Evolutionary conservation across 352 stramenopile species (phyloP), one percentile per base, ranked within the genome.

Genomic region (Achlya hypogyna): DNA sequence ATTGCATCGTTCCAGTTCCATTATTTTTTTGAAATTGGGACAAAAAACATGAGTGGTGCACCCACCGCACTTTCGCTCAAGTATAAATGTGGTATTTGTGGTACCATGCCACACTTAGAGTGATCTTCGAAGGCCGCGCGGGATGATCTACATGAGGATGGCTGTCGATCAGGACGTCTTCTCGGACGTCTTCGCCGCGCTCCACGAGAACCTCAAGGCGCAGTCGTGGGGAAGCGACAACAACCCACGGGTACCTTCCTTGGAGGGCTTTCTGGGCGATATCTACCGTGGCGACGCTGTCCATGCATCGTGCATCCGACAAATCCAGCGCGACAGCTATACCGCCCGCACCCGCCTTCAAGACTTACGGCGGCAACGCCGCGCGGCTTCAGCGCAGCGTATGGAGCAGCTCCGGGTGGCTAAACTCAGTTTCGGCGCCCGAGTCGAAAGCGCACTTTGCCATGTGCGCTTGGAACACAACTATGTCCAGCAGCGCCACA

Each of bases 121-220:
- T n/a, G n/a, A n/a, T n/a, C n/a, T n/a, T n/a, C n/a, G n/a, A n/a
- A n/a, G n/a, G n/a, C n/a, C n/a, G n/a, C n/a, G n/a, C n/a, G n/a
- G n/a, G n/a, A 62, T 62, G 53, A 49, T 49, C 22, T 49, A 49
- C 42, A 49, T 49, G 18, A 49, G 22, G 22, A 49, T 49, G 42
- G 42, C 18, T 18, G 18, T 22, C 42, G n/a, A n/a, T n/a, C n/a
- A n/a, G n/a, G 42, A 49, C 42, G 42, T 49, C 42, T 49, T 49
- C 42, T 49, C 42, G 18, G 42, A 49, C 42, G 42, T 49, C 42
- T 49, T 49, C 18, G 42, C 18, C 42, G 42, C 22, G 18, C 22
- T 49, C 42, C 18, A 18, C 18, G 22, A 18, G 18, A 22, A 49
- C 22, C 22, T 20, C 42, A 49, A 49, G 42, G 42, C 18, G 42